These are phyloP conservation scores for Globisporangium middletonii DNA, from an alignment of 352 stramenopile genomes.

Conservation along the genomic window DNA sequence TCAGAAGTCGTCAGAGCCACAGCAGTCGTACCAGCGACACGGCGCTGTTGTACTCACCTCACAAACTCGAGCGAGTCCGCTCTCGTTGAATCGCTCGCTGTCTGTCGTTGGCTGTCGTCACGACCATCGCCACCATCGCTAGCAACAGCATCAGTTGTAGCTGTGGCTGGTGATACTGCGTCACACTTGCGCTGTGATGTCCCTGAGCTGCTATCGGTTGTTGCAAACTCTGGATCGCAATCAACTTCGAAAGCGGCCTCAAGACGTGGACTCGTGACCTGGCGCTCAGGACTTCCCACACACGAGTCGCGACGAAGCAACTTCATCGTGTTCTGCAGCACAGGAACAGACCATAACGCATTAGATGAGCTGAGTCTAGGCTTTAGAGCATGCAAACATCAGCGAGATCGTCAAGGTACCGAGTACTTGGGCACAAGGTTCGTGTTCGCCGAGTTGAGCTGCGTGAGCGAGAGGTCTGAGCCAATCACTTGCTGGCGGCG, in stretches of 20 bases:
- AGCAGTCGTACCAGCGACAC: neutral
- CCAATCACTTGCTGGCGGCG: constrained; percentile 41
- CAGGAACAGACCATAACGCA: neutral
- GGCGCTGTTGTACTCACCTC: constrained; percentile 11
- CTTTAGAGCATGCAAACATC: neutral
- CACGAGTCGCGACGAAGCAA: constrained; percentile 15
- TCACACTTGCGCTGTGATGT: too few relatives aligned
- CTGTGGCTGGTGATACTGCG: too few relatives aligned
- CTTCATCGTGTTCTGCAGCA: constrained; percentile 29
- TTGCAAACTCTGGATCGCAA: neutral
- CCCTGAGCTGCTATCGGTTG: too few relatives aligned
- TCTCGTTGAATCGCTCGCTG: neutral
- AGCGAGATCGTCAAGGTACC: constrained; percentile 10
- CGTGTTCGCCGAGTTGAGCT: constrained; percentile 32
- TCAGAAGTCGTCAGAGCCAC: neutral
- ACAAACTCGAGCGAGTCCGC: constrained; percentile 23
- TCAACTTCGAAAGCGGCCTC: neutral
- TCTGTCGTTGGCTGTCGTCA: too few relatives aligned
- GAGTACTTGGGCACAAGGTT: constrained; percentile 63
- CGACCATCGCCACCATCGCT: too few relatives aligned
- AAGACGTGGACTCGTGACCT: neutral
- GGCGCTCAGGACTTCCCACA: constrained; percentile 8
- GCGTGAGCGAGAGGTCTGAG: constrained; percentile 20
- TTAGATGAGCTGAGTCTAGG: neutral
- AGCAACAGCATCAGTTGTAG: too few relatives aligned